These are phyloP conservation scores for Polyporus tsugae DNA, from an alignment of 1,284 basidiomycete species.

Conservation along the genomic window DNA sequence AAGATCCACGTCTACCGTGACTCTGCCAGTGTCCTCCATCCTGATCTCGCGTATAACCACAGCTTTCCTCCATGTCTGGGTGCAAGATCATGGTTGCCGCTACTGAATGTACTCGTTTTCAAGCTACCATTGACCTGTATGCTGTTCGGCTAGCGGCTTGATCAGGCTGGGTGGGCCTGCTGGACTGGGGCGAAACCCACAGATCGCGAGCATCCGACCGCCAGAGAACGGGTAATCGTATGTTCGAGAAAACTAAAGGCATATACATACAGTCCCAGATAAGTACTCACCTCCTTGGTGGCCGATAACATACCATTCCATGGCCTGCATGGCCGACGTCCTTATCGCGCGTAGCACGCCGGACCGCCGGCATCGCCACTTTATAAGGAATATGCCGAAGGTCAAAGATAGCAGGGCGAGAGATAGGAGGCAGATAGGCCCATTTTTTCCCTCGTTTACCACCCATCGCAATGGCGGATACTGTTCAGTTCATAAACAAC, in stretches of 20 bases:
- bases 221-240: background rate
- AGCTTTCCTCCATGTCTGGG: background rate
- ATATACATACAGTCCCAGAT: background rate
- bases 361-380: background rate
- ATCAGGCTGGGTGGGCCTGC: background rate
- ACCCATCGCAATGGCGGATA: constrained; percentile 27
- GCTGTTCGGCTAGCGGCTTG: background rate
- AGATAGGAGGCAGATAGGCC: background rate
- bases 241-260: background rate
- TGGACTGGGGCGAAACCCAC: background rate
- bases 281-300: background rate
- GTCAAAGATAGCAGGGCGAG: background rate
- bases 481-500: constrained; percentile 77
- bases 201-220: background rate
- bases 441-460: background rate
- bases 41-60: background rate
- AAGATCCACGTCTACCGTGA: background rate
- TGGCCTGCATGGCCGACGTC: background rate
- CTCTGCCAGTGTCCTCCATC: background rate
- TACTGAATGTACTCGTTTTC: background rate
- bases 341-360: constrained; percentile 3
- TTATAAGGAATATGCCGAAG: background rate
- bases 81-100: background rate
- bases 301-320: background rate
- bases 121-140: background rate